Evolutionary conservation across 192 early-diverging fungal genomes (phyloP), one percentile per base, ranked within the genome.

Genomic region (Coemansia sp.): DNA sequence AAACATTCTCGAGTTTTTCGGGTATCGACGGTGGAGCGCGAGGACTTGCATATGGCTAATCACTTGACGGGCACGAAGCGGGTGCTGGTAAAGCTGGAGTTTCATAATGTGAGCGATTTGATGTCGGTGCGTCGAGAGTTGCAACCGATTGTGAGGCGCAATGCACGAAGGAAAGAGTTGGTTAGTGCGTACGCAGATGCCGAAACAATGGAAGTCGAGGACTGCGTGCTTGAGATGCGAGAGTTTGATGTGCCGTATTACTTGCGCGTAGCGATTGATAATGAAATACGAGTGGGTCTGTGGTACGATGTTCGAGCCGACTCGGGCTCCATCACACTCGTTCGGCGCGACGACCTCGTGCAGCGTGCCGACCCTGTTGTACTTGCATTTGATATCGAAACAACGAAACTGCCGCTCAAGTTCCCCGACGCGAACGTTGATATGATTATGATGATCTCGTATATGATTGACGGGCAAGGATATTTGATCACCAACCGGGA

Each of bases 391-490:
- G 95, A 98, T 83, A 99, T 99, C 58, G 97, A 99, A 81, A 96
- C 94, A 0, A 95, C 96, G 29, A 99, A 99, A 73, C 74, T 94
- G 29, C 97, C 97, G 29, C 85, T 99, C 29, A 98, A 97, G 76
- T 99, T 99, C 62, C 97, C 97, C 7, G 97, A 98, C 63, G 85
- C 94, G 0, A 52, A 76, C 3, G 88, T 89, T 29, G 97, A 99
- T 72, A 86, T 86, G 41, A 93, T 99, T 63, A 99, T 98, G 94
- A 99, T 99, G 97, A 97, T 99, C 66, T 98, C 96, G 27, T 99
- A 99, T 73, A 99, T 99, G 97, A 91, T 99, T 55, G 95, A 98
- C 60, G 97, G 94, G 19, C 90, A 92, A 89, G 97, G 97, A 0
- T 98, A 89, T 65, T 76, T 99, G 41, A 98, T 99, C 54, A 98